Conservation (phyloP, 2,329 filamentous ascomycete species). For the Fusarium nanum region DNA sequence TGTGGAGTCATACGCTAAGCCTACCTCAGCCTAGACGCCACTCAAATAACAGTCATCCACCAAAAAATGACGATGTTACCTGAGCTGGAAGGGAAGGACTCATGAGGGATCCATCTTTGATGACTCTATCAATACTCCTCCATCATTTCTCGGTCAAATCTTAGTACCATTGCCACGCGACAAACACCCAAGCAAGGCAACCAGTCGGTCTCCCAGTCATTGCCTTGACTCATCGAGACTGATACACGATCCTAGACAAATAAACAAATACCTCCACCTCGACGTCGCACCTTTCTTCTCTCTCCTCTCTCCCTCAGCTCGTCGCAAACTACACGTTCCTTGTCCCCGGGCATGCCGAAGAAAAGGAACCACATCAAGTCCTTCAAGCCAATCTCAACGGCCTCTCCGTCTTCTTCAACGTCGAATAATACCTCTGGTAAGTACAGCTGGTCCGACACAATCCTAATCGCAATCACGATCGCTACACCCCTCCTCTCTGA, state of each 20-base stretch:
- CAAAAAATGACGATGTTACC: slow-evolving; percentile 25
- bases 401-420: slow-evolving; percentile 55
- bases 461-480: slow-evolving; percentile 14
- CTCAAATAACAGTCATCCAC: slow-evolving; percentile 24
- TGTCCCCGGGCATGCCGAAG: slow-evolving; percentile 67
- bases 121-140: slow-evolving; percentile 35
- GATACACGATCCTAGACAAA: slow-evolving; percentile 34
- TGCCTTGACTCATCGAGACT: slow-evolving; percentile 37
- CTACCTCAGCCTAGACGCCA: background rate
- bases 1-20: slow-evolving; percentile 7
- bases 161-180: background rate
- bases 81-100: slow-evolving; percentile 13
- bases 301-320: slow-evolving; percentile 25
- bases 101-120: slow-evolving; percentile 21
- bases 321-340: slow-evolving; percentile 23
- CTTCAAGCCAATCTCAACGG: slow-evolving; percentile 69
- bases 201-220: slow-evolving; percentile 7
- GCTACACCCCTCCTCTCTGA: slow-evolving; percentile 33
- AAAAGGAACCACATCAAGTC: slow-evolving; percentile 68
- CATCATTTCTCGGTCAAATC: slow-evolving; percentile 16
- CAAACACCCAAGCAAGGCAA: slow-evolving; percentile 1
- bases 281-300: slow-evolving; percentile 21
- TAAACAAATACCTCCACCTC: slow-evolving; percentile 33
- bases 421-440: slow-evolving; percentile 45
- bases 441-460: slow-evolving; percentile 23